Evolutionary conservation across 164 flowering plant genomes (phyloP).

Genomic region (Macadamia tetraphylla): DNA sequence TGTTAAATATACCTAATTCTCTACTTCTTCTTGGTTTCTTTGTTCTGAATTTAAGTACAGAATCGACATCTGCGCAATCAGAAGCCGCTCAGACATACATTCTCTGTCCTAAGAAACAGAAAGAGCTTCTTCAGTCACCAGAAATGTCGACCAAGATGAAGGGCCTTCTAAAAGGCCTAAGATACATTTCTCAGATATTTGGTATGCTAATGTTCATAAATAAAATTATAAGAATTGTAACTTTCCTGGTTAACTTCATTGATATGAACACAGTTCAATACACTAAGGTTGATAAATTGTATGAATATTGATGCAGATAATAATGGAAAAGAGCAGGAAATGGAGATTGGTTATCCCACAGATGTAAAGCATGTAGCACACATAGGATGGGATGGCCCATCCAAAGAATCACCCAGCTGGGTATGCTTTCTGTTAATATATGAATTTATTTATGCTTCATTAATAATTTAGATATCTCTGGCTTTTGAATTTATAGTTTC

Average conservation of each 20-base stretch:
- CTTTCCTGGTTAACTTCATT: no score
- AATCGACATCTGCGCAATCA: neutral
- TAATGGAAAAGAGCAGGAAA: slow-evolving; percentile 45
- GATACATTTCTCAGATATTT: slow-evolving; percentile 79
- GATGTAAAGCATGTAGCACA: slow-evolving; percentile 93
- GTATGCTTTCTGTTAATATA: slow-evolving; percentile 24
- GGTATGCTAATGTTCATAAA: slow-evolving; percentile 29
- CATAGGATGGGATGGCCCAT: slow-evolving; percentile 81
- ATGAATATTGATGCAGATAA: slow-evolving; percentile 8
- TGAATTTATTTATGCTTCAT: no score
- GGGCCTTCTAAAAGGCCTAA: slow-evolving; percentile 71
- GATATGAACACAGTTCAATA: no score
- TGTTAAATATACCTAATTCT: neutral
- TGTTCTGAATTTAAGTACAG: neutral
- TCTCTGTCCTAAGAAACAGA: neutral
- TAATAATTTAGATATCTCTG: no score
- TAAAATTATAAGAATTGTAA: no score
- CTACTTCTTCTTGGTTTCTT: neutral
- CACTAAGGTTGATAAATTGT: neutral
- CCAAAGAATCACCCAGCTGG: slow-evolving; percentile 62
- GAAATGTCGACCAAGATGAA: slow-evolving; percentile 54
- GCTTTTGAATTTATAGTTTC: no score
- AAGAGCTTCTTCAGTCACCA: slow-evolving; percentile 3
- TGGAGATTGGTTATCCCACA: slow-evolving; percentile 82
- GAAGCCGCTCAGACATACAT: slow-evolving; percentile 6